Evolutionary conservation across 2,329 filamentous ascomycete genomes (phyloP).

Genomic region (Aspergillus spinulosporus): DNA sequence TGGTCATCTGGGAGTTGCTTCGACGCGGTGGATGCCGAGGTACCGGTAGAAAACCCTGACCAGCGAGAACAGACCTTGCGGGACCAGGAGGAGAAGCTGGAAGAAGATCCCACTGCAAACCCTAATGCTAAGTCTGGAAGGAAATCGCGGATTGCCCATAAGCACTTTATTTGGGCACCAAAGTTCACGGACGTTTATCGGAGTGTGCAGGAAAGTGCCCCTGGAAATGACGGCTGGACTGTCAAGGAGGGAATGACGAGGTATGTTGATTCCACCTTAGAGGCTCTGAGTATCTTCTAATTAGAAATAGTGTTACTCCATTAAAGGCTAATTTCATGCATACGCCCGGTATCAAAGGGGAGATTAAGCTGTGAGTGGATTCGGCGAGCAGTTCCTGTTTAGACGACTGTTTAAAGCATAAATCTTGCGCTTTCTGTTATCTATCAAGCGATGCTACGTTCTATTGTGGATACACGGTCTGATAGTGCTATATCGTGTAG

Average conservation of each 20-base stretch:
- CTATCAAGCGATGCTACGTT: constrained; percentile 29
- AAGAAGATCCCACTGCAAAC: constrained; percentile 28
- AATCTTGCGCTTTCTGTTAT: constrained; percentile 27
- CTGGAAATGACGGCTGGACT: constrained; percentile 90
- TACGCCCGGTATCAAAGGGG: constrained; percentile 62
- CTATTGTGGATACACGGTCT: constrained; percentile 27
- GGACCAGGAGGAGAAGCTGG: constrained; percentile 56
- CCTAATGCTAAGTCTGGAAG: constrained; percentile 27
- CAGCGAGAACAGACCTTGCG: constrained; percentile 74
- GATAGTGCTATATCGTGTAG: constrained; percentile 38
- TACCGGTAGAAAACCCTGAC: constrained; percentile 59
- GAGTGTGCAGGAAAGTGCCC: constrained; percentile 74
- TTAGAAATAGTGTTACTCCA: constrained; percentile 70
- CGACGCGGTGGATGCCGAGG: constrained; percentile 68
- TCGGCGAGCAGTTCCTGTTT: constrained; percentile 23
- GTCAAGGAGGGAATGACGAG: constrained; percentile 85
- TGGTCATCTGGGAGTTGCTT: constrained; percentile 85
- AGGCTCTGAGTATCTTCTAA: constrained; percentile 9
- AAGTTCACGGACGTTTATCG: constrained; percentile 82
- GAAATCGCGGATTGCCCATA: constrained; percentile 64
- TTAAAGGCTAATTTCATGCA: constrained; percentile 93
- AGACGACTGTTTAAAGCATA: constrained; percentile 27
- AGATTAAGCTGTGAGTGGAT: constrained; percentile 78
- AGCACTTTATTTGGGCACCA: constrained; percentile 94
- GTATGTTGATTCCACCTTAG: constrained; percentile 44